Conservation (phyloP, 768 basidiomycete genomes). For the Xanthoconium purpureum region DNA sequence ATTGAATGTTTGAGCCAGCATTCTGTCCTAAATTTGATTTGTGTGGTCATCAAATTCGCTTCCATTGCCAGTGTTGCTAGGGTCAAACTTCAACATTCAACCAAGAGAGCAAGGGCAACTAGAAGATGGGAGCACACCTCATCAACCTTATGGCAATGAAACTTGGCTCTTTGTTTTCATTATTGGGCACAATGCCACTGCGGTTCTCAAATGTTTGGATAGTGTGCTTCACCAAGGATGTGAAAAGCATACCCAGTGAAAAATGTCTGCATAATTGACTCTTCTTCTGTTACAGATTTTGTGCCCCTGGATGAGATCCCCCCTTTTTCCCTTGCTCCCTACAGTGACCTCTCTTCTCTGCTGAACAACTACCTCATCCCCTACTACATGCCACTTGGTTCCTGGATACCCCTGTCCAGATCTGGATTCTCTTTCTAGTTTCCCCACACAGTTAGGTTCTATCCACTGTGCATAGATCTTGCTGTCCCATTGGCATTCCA, state of each 20-base stretch:
- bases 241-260: slow-evolving; percentile 59
- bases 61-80: slow-evolving; percentile 44
- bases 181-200: slow-evolving; percentile 43
- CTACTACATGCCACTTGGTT: too few relatives aligned
- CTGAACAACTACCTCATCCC: too few relatives aligned
- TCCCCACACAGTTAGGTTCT: too few relatives aligned
- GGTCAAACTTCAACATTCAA: neutral
- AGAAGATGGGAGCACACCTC: slow-evolving; percentile 45
- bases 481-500: too few relatives aligned
- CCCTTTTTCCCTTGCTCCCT: too few relatives aligned
- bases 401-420: too few relatives aligned
- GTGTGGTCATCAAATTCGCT: slow-evolving; percentile 51
- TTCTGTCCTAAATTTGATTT: slow-evolving; percentile 72
- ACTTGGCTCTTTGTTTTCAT: slow-evolving; percentile 52
- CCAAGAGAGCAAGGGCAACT: neutral
- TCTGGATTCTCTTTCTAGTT: too few relatives aligned
- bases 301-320: too few relatives aligned
- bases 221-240: slow-evolving; percentile 65
- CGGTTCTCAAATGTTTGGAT: slow-evolving; percentile 56
- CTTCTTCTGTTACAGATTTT: too few relatives aligned
- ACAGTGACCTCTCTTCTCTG: too few relatives aligned
- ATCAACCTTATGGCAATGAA: slow-evolving; percentile 71
- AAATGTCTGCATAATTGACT: slow-evolving; percentile 25
- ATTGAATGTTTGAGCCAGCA: slow-evolving; percentile 92
- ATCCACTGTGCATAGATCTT: too few relatives aligned